Conservation (phyloP, 768 basidiomycete genomes). For the Pulveroboletus sp. region DNA sequence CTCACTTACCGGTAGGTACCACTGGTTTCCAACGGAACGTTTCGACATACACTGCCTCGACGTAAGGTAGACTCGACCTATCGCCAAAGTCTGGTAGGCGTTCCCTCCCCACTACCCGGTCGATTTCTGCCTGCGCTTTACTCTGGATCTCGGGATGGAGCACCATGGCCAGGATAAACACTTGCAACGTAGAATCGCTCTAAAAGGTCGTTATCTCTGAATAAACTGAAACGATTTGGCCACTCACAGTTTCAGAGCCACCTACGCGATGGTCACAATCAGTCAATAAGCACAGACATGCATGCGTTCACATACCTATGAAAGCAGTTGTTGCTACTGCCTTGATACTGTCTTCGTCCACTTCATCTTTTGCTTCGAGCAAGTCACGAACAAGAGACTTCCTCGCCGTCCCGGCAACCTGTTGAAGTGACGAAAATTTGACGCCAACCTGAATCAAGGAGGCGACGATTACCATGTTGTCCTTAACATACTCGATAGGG, state of each 20-base stretch:
- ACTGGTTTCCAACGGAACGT: constrained; percentile 31
- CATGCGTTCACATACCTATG: constrained; percentile 14
- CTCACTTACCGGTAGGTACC: constrained; percentile 25
- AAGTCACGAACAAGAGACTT: constrained; percentile 22
- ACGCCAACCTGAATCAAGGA: not conserved
- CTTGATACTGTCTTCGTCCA: constrained; percentile 12
- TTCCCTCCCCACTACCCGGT: constrained; percentile 27
- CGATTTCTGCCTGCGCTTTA: constrained; percentile 32
- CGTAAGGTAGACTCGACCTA: constrained; percentile 26
- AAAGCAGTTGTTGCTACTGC: constrained; percentile 22
- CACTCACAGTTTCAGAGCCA: constrained; percentile 27
- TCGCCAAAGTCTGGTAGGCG: constrained; percentile 30
- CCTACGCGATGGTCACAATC: constrained; percentile 10
- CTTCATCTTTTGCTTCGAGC: not conserved
- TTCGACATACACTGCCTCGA: constrained; percentile 32
- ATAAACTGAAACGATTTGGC: too few species aligned
- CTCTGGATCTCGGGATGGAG: constrained; percentile 30
- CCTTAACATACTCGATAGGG: constrained; percentile 20
- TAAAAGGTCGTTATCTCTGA: constrained; percentile 6
- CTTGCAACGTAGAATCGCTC: constrained; percentile 11
- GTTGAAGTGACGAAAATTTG: not conserved
- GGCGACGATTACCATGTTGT: constrained; percentile 19
- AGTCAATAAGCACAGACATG: not conserved
- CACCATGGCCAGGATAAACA: constrained; percentile 34
- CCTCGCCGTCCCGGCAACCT: constrained; percentile 21